Conservation (phyloP, 2,329 filamentous ascomycete genomes). For the Sclerotinia sclerotiorum region DNA sequence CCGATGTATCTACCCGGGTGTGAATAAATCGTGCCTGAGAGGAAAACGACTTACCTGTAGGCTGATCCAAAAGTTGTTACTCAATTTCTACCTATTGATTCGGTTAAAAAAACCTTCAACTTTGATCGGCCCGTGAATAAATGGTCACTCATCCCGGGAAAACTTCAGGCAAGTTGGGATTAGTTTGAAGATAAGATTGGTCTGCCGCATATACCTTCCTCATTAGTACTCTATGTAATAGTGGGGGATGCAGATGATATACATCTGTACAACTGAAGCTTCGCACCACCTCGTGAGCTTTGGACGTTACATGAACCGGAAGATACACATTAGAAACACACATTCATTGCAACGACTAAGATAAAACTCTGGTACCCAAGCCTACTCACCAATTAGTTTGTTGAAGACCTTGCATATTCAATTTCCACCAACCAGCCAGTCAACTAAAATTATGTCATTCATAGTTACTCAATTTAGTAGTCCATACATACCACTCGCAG, state of each 20-base stretch:
- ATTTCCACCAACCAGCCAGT: background rate
- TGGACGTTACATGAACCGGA: background rate
- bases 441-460: background rate
- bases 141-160: background rate
- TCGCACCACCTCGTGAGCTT: background rate
- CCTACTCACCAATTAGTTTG: background rate
- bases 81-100: background rate
- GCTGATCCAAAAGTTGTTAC: background rate
- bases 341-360: background rate
- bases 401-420: no score
- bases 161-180: background rate
- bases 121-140: background rate
- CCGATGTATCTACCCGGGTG: background rate
- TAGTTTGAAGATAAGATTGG: background rate
- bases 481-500: constrained; percentile 1
- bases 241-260: constrained; percentile 3
- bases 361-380: background rate
- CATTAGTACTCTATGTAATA: background rate
- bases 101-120: no score
- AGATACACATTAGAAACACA: background rate
- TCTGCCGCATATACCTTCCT: constrained; percentile 9
- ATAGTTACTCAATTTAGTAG: background rate
- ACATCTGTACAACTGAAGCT: background rate
- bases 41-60: background rate
- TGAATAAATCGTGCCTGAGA: background rate